Evolutionary conservation across 352 stramenopile species (phyloP).

Genomic region (Aphanomyces invadans): DNA sequence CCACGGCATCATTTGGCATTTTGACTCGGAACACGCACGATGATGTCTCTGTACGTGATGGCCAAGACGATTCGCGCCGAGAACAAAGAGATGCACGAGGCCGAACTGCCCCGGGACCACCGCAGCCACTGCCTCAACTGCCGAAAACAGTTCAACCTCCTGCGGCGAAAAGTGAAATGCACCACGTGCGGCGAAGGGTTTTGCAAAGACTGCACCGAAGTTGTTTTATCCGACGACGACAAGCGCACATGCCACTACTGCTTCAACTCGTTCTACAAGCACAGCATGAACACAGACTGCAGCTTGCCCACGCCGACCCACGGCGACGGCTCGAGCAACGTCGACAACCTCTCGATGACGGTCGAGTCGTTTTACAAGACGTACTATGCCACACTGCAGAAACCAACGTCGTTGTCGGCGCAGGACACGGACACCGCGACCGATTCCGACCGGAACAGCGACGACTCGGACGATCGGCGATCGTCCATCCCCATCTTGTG

Average conservation of each 20-base stretch:
- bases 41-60: too few relatives aligned
- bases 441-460: neutral
- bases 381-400: neutral
- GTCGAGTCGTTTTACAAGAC: neutral
- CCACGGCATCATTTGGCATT: too few relatives aligned
- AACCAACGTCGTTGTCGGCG: neutral
- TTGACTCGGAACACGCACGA: too few relatives aligned
- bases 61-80: too few relatives aligned
- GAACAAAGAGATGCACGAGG: too few relatives aligned
- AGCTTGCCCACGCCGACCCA: neutral
- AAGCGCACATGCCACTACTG: neutral
- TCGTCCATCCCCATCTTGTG: neutral
- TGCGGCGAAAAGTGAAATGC: neutral
- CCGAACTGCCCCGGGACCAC: neutral
- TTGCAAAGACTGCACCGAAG: constrained; percentile 8
- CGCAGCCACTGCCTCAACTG: neutral
- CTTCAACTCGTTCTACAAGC: neutral
- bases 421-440: neutral
- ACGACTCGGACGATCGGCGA: neutral
- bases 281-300: neutral
- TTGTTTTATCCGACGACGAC: neutral
- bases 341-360: neutral
- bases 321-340: neutral
- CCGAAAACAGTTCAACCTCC: neutral
- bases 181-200: constrained; percentile 1